Evolutionary conservation across 2,329 filamentous ascomycete species (phyloP).

Genomic region (Cercospora zeae-maydis): DNA sequence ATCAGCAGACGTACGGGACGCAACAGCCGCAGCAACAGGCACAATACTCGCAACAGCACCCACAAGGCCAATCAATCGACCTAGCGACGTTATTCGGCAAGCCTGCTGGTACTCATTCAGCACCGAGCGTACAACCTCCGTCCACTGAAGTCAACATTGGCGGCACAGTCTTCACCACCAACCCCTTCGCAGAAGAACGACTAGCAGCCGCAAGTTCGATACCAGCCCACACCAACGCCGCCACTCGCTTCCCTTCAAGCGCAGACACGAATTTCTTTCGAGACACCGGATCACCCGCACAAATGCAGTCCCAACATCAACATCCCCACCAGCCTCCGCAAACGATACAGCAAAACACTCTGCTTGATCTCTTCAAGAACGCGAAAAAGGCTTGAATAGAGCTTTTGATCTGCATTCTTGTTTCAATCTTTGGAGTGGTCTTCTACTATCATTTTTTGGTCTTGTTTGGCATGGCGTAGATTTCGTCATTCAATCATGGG

Average conservation of each 20-base stretch:
- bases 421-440: neutral
- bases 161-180: conserved; percentile 4
- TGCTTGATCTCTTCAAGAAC: conserved; percentile 33
- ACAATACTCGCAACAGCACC: conserved; percentile 48
- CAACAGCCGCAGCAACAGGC: conserved; percentile 44
- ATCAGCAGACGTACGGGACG: neutral
- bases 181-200: conserved; percentile 2
- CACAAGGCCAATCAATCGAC: conserved; percentile 34
- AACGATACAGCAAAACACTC: conserved; percentile 24
- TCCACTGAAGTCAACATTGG: conserved; percentile 8
- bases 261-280: conserved; percentile 29
- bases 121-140: conserved; percentile 5
- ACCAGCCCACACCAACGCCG: neutral
- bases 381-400: conserved; percentile 10
- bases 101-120: conserved; percentile 2
- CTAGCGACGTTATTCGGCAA: conserved; percentile 29
- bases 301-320: conserved; percentile 11
- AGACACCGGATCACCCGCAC: conserved; percentile 12
- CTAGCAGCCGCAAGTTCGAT: conserved; percentile 5
- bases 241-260: conserved; percentile 12
- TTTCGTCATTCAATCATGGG: neutral
- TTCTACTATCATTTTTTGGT: neutral
- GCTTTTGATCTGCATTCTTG: neutral
- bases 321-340: conserved; percentile 4
- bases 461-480: neutral